Base-by-base conservation (phyloP, 371 early-diverging fungal species). In the Apophysomyces ossiformis region DNA sequence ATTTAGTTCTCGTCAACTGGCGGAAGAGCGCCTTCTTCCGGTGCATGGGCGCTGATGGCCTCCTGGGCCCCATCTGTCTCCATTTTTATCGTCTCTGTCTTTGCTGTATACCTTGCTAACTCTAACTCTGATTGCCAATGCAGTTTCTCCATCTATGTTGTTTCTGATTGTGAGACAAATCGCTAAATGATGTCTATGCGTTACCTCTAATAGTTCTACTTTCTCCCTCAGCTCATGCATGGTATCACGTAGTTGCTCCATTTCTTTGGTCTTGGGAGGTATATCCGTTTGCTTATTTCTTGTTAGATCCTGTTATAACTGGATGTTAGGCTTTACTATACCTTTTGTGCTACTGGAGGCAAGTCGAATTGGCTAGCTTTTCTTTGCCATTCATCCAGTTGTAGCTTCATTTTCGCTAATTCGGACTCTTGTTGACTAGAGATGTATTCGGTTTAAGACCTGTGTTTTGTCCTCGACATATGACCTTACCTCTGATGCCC, bases 181-280 rank as follows among this genome's bases (percentile, higher is more conserved):
- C 32, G 32, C 2, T 26, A 26, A 26, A 26, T 0, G 32, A 26
- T 26, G 3, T 26, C 32, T 26, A 26, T 26, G 37, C 1, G 13
- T 58, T 69, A 78, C 78, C 74, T 78, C 74, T 21, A 78, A 36
- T 26, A 41, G 43, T 39, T 76, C 76, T 5, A 76, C 16, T 50
- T 57, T 69, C 18, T 58, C 38, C 26, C 70, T 73, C 0, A 71
- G 45, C 13, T 73, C 69, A 16, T 66, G 46, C 18, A 78, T 54
- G 7, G 65, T 57, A 26, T 64, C 50, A 7, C 61, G 54, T 15
- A 76, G 50, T 37, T 63, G 58, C 4, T 67, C 56, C 7, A 65
- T 57, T 39, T 78, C 70, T 41, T 47, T 60, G 16, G n/a, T 21
- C 57, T 65, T 63, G 50, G 57, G 45, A 9, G 63, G 18, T 7